These are phyloP conservation scores for Penicillium nucicola DNA, from an alignment of 495 filamentous ascomycete species.

Conservation along the genomic window DNA sequence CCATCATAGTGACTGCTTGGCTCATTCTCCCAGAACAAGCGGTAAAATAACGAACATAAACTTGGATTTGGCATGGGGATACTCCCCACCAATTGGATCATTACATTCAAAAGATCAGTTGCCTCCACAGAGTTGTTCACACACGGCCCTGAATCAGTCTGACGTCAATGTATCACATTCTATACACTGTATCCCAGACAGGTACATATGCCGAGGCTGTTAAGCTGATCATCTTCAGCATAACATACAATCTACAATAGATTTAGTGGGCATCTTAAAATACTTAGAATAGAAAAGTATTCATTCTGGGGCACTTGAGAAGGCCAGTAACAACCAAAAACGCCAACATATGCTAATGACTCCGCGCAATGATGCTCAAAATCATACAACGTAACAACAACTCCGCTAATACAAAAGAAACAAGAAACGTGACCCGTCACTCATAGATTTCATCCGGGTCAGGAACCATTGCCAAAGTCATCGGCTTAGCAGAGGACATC, in stretches of 20 bases:
- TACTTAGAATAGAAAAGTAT: not conserved
- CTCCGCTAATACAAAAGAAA: not conserved
- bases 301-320: slow-evolving; percentile 3
- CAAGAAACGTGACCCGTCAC: slow-evolving; percentile 14
- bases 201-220: too few relatives aligned
- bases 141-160: not conserved
- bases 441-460: slow-evolving; percentile 40
- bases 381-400: too few relatives aligned
- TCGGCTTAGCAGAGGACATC: slow-evolving; percentile 21
- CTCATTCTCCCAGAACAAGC: too few relatives aligned
- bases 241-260: too few relatives aligned
- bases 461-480: slow-evolving; percentile 45
- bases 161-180: slow-evolving; percentile 1
- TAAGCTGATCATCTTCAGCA: too few relatives aligned
- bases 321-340: not conserved
- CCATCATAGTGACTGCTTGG: slow-evolving; percentile 14
- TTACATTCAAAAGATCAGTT: too few relatives aligned
- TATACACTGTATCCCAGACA: too few relatives aligned
- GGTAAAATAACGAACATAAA: too few relatives aligned
- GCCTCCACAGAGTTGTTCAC: not conserved
- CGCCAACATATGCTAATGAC: slow-evolving; percentile 7
- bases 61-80: not conserved
- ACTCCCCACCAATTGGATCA: not conserved
- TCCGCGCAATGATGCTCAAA: slow-evolving; percentile 12
- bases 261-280: too few relatives aligned